phyloP scores from a whole-genome alignment of 768 basidiomycete species.

The Trametes sanguinea region DNA sequence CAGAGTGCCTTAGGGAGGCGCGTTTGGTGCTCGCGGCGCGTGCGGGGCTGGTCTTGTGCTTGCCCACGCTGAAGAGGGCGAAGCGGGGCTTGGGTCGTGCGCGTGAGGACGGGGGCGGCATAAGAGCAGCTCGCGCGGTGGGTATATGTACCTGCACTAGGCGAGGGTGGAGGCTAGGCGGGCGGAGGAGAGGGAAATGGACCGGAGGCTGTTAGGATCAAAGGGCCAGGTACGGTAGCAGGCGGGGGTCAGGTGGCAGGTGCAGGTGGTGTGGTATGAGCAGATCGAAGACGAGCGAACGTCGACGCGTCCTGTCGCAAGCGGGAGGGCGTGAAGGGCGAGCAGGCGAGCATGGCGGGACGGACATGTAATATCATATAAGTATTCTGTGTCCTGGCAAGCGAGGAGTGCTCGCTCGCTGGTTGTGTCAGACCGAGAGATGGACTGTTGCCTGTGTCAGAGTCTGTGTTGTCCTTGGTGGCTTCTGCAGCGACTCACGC shows the following conservation, averaged over 20 bases:
- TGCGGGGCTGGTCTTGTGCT: conserved; percentile 17
- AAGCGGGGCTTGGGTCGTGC: conserved; percentile 5
- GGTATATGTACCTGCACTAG: not conserved
- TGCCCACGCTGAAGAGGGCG: conserved; percentile 17
- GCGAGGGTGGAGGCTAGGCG: not conserved
- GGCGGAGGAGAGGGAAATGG: not conserved
- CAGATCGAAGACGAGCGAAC: not conserved
- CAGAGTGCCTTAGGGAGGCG: conserved; percentile 7
- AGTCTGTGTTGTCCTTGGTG: no score
- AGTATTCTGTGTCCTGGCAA: no score
- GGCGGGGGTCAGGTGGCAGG: conserved; percentile 16
- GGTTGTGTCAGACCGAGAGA: no score
- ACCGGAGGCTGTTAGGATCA: not conserved
- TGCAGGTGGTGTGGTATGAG: not conserved
- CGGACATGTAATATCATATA: no score
- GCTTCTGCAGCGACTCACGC: no score
- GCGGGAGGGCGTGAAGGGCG: not conserved
- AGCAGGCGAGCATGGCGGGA: not conserved
- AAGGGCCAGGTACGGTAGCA: not conserved
- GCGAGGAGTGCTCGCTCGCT: no score
- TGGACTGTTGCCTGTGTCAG: no score
- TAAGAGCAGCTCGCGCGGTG: not conserved
- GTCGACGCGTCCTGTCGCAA: not conserved
- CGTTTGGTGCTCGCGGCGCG: conserved; percentile 16
- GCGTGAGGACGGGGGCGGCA: not conserved